Evolutionary conservation across 495 filamentous ascomycete species (phyloP).

Genomic region (Aeminium ludgeri): DNA sequence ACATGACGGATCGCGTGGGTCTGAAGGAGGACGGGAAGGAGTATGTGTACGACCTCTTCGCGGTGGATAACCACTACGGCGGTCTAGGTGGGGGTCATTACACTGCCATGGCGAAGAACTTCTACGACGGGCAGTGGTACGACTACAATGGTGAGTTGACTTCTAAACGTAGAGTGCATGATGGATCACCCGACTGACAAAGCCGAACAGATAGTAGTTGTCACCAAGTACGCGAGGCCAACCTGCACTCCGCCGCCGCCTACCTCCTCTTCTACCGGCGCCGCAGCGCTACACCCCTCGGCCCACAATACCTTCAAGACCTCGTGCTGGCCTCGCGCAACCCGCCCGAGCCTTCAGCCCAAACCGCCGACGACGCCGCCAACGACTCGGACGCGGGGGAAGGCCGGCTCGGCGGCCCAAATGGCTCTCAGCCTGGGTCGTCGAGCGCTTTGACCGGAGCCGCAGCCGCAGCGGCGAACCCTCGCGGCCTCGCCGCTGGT

Average conservation of each 20-base stretch:
- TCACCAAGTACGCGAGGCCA: conserved; percentile 31
- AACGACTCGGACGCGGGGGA: conserved; percentile 16
- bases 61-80: conserved; percentile 87
- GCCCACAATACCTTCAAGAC: conserved; percentile 53
- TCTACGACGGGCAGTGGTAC: conserved; percentile 73
- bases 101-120: conserved; percentile 84
- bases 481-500: conserved; percentile 7
- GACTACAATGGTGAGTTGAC: conserved; percentile 73
- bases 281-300: conserved; percentile 54
- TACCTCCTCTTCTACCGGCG: conserved; percentile 96
- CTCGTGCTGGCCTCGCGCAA: conserved; percentile 43
- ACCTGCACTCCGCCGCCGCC: conserved; percentile 49
- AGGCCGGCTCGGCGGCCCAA: conserved; percentile 18
- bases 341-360: conserved; percentile 30
- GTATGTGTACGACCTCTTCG: conserved; percentile 79
- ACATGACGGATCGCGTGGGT: conserved; percentile 63
- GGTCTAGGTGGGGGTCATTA: conserved; percentile 89
- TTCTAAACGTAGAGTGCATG: too few species aligned
- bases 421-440: conserved; percentile 20
- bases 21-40: conserved; percentile 60
- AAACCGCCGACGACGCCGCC: conserved; percentile 1
- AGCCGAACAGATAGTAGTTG: conserved; percentile 46
- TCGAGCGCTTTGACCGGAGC: conserved; percentile 23
- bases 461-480: conserved; percentile 18
- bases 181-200: conserved; percentile 5